These are phyloP conservation scores for Nitzschia sp. DNA, from an alignment of 108 stramenopile genomes.

Conservation along the genomic window DNA sequence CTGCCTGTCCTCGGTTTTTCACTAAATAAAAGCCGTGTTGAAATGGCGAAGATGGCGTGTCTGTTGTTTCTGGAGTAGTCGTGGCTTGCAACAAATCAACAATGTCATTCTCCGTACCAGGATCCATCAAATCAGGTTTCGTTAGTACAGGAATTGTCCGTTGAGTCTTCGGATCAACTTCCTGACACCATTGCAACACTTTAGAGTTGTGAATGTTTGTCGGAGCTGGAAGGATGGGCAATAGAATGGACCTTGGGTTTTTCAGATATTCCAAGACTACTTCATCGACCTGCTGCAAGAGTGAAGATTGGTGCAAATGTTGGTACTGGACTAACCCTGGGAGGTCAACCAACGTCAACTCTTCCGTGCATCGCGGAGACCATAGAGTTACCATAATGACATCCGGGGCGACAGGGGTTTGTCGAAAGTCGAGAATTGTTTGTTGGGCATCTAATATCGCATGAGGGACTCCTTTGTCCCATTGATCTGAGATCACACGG, in stretches of 20 bases:
- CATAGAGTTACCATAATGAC: constrained; percentile 44
- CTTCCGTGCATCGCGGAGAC: constrained; percentile 45
- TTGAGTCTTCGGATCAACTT: constrained; percentile 60
- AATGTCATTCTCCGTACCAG: constrained; percentile 52
- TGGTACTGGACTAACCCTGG: constrained; percentile 85
- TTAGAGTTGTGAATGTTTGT: constrained; percentile 85
- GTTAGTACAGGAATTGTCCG: constrained; percentile 88
- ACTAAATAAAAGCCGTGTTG: constrained; percentile 60
- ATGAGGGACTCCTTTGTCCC: constrained; percentile 20
- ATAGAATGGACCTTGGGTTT: constrained; percentile 68
- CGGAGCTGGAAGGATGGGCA: constrained; percentile 81
- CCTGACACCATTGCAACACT: constrained; percentile 59
- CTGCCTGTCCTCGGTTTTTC: constrained; percentile 68
- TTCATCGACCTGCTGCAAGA: constrained; percentile 62
- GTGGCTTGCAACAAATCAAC: constrained; percentile 35
- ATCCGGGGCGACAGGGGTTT: constrained; percentile 42
- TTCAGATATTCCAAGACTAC: constrained; percentile 67
- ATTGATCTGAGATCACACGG: constrained; percentile 3
- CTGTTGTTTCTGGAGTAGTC: background rate
- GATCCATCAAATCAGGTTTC: constrained; percentile 87
- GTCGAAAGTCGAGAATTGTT: constrained; percentile 44
- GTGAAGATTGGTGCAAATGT: constrained; percentile 11
- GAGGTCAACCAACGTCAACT: constrained; percentile 83
- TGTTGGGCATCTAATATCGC: constrained; percentile 53
- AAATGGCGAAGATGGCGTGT: background rate